A percentile compares a stretch with the other conserved stretches of the same genome.
Evolutionary conservation across 176 grass and related monocot genomes (phyloP).

Genomic region (Alopecurus myosuroides): DNA sequence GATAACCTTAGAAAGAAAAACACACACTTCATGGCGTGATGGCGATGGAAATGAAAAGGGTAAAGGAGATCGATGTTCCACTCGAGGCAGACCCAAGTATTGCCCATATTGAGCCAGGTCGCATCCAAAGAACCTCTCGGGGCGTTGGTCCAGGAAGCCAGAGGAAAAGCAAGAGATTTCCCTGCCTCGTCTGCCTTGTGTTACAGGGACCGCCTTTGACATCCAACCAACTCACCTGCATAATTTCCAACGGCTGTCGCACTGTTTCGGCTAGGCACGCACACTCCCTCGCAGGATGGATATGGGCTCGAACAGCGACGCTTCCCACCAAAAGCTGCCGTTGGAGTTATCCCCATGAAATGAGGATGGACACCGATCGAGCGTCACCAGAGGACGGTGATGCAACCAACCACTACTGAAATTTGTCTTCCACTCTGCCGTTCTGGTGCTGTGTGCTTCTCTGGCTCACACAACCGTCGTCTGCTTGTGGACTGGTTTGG

Average conservation of each 20-base stretch:
- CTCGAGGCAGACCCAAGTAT: not conserved
- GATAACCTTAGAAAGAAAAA: not conserved
- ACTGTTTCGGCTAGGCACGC: not conserved
- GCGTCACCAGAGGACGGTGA: conserved; percentile 8
- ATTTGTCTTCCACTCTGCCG: not conserved
- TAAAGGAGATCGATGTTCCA: not conserved
- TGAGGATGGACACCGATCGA: not conserved
- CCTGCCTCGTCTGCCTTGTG: not conserved
- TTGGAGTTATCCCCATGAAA: not conserved
- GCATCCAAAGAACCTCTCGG: not conserved
- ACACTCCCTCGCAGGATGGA: not conserved
- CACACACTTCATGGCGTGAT: not conserved
- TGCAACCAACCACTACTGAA: not conserved
- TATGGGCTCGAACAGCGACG: conserved; percentile 15
- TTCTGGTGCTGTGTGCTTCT: not conserved
- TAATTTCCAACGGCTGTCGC: not conserved
- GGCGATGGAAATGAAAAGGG: not conserved
- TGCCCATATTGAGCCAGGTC: not conserved
- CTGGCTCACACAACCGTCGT: not conserved
- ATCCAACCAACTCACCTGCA: conserved; percentile 15
- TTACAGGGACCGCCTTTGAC: conserved; percentile 10
- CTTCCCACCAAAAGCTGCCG: not conserved
- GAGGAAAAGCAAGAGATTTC: not conserved
- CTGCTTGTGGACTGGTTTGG: not conserved
- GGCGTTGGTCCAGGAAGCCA: not conserved